Evolutionary conservation across 495 filamentous ascomycete species (phyloP).

Genomic region (Penicillium nucicola): DNA sequence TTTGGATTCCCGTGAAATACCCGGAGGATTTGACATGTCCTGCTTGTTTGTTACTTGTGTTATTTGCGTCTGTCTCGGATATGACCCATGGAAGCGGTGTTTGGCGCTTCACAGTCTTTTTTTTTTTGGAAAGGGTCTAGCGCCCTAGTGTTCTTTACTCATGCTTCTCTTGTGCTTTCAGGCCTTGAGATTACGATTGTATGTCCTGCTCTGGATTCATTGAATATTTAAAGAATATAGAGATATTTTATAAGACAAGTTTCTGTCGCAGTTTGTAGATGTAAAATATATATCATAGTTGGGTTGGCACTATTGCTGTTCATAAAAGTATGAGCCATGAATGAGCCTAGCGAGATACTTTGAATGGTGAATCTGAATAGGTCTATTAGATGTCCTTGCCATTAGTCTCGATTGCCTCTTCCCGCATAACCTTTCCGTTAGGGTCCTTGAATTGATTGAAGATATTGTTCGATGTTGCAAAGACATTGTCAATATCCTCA

Average conservation of each 20-base stretch:
- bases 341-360: no score
- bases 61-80: constrained; percentile 26
- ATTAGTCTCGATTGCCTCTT: no score
- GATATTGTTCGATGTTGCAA: no score
- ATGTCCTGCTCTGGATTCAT: constrained; percentile 9
- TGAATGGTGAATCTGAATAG: no score
- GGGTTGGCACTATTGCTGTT: no score
- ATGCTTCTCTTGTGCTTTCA: constrained; percentile 1
- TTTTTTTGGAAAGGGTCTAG: constrained; percentile 13
- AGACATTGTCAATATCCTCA: no score
- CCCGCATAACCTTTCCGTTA: no score
- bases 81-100: constrained; percentile 39
- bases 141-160: constrained; percentile 5
- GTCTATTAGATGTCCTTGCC: no score
- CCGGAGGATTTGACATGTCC: constrained; percentile 13
- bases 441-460: no score
- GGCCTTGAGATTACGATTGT: constrained; percentile 9
- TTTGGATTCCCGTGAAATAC: constrained; percentile 15
- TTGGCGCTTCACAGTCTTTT: constrained; percentile 30
- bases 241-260: neutral
- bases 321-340: no score
- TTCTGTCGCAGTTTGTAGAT: no score
- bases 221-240: constrained; percentile 15
- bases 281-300: no score
- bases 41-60: constrained; percentile 1